phyloP scores from a whole-genome alignment of 2,329 filamentous ascomycete species.

The Fusarium hostae region DNA sequence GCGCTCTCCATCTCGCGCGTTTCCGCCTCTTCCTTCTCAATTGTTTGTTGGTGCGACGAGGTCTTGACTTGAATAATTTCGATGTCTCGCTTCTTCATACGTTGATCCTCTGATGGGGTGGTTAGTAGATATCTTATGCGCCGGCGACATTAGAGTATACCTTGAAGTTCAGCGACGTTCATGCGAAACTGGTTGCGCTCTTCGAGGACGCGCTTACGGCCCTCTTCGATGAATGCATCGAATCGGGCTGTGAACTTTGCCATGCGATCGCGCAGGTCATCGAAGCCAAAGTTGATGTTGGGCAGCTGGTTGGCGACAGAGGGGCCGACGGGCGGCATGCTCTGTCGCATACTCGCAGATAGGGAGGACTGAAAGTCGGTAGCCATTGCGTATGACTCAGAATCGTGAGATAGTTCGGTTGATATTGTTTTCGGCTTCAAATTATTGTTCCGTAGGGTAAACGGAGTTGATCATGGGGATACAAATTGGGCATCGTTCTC shows the following conservation, averaged over 20 bases:
- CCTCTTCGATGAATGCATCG: conserved; percentile 92
- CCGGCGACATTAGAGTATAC: conserved; percentile 58
- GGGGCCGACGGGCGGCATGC: conserved; percentile 66
- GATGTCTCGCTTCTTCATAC: conserved; percentile 88
- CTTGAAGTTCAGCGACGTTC: conserved; percentile 89
- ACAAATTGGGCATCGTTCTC: conserved; percentile 2
- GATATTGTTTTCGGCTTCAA: neutral
- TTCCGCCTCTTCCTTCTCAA: conserved; percentile 82
- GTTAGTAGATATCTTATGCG: neutral
- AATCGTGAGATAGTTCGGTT: neutral
- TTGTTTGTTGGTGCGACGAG: conserved; percentile 75
- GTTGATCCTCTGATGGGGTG: conserved; percentile 79
- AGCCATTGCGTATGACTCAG: conserved; percentile 55
- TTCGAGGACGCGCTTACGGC: conserved; percentile 87
- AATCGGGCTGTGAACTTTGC: conserved; percentile 89
- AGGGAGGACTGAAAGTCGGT: conserved; percentile 76
- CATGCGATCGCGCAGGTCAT: conserved; percentile 96
- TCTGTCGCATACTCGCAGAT: conserved; percentile 71
- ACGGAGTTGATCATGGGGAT: conserved; percentile 3
- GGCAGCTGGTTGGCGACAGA: conserved; percentile 84
- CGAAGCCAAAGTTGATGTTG: conserved; percentile 93
- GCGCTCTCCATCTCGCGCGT: conserved; percentile 77
- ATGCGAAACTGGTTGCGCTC: conserved; percentile 95
- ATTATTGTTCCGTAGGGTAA: conserved; percentile 3
- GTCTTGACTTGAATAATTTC: conserved; percentile 82